phyloP scores from a whole-genome alignment of 257 asterid species.

The Solanum dulcamara region DNA sequence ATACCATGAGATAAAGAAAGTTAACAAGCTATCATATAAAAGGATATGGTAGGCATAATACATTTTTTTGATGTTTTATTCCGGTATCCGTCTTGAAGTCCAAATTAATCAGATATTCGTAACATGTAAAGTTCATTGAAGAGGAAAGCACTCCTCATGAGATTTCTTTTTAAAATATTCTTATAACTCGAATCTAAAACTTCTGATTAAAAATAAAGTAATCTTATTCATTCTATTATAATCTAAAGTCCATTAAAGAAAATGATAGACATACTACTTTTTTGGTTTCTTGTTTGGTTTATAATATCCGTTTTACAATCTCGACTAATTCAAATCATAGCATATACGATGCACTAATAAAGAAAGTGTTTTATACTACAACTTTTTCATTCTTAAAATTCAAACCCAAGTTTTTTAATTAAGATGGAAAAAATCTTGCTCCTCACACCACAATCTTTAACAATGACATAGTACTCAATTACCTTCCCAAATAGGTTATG shows the following conservation, averaged over 20 bases:
- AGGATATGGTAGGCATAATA: not conserved
- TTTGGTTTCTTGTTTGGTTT: not conserved
- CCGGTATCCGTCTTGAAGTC: not conserved
- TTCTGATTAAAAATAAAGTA: not conserved
- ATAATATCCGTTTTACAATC: not conserved
- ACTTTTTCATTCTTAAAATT: not conserved
- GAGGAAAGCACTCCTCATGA: not conserved
- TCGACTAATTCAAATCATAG: not conserved
- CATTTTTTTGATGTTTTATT: not conserved
- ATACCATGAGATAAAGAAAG: not conserved
- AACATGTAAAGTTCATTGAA: not conserved
- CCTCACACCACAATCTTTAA: not conserved
- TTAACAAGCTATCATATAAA: not conserved
- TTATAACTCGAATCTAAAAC: not conserved
- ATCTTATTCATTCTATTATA: not conserved
- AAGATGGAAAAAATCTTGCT: not conserved
- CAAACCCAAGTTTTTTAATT: rapidly evolving
- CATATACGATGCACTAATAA: not conserved
- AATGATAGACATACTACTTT: not conserved
- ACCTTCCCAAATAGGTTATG: not conserved
- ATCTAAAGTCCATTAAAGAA: not conserved
- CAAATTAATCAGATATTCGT: not conserved
- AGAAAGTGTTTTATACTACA: not conserved
- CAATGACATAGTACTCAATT: not conserved
- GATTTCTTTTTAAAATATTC: not conserved